phyloP scores from a whole-genome alignment of 345 rosid species.

The Excoecaria agallocha region DNA sequence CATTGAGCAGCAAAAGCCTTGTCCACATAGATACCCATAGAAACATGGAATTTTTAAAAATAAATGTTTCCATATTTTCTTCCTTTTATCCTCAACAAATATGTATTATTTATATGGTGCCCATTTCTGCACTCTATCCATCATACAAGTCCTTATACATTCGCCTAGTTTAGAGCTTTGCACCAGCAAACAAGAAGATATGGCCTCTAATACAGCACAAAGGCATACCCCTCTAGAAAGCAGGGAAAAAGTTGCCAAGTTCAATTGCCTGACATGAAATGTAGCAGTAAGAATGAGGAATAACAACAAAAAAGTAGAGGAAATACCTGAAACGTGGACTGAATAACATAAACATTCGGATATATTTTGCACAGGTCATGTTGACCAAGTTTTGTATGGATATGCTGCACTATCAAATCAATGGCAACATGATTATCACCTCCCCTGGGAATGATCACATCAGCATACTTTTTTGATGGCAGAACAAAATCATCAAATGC shows the following conservation, averaged over 20 bases:
- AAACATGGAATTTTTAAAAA: not conserved
- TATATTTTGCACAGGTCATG: slow-evolving; percentile 93
- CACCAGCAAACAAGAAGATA: not conserved
- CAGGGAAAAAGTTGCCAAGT: slow-evolving; percentile 7
- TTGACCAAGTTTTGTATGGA: slow-evolving; percentile 89
- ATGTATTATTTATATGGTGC: not conserved
- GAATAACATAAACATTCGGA: slow-evolving; percentile 73
- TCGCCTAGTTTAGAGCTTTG: not conserved
- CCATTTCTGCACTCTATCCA: not conserved
- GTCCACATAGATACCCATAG: not conserved
- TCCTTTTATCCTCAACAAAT: not conserved
- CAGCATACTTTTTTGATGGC: slow-evolving; percentile 95
- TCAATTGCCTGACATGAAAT: slow-evolving; percentile 5
- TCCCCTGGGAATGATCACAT: slow-evolving; percentile 91
- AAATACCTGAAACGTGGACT: slow-evolving; percentile 88
- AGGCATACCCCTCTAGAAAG: not conserved
- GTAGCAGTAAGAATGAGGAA: not conserved
- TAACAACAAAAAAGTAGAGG: not conserved
- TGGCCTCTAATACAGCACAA: not conserved
- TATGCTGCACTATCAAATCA: slow-evolving; percentile 95
- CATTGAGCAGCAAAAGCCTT: slow-evolving; percentile 1
- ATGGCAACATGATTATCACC: slow-evolving; percentile 96
- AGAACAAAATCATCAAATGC: slow-evolving; percentile 98
- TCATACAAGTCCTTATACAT: not conserved
- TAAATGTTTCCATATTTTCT: not conserved